These are phyloP conservation scores for Diplogelasinospora grovesii DNA, from an alignment of 495 filamentous ascomycete species.

Conservation along the genomic window DNA sequence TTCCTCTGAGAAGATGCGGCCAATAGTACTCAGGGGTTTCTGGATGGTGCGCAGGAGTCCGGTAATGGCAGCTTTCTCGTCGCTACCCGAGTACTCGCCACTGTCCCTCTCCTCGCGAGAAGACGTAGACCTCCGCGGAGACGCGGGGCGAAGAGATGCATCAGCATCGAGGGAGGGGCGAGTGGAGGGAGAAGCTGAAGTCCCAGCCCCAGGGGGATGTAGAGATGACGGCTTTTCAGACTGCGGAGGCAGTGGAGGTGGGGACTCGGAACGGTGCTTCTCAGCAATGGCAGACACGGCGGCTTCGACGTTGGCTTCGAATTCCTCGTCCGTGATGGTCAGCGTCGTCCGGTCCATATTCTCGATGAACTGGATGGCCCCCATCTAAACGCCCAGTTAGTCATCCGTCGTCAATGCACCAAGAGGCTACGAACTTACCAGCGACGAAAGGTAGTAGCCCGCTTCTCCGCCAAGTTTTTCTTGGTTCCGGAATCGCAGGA, in stretches of 20 bases:
- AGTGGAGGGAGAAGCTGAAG: constrained; percentile 21
- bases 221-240: constrained; percentile 59
- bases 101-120: constrained; percentile 31
- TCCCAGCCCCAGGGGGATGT: constrained; percentile 22
- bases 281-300: constrained; percentile 96
- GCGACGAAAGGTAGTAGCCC: constrained; percentile 95
- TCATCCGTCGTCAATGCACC: neutral
- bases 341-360: constrained; percentile 88
- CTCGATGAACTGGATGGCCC: constrained; percentile 94
- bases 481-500: constrained; percentile 91
- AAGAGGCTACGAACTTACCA: constrained; percentile 48
- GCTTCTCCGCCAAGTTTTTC: constrained; percentile 95
- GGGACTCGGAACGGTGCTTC: constrained; percentile 56
- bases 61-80: constrained; percentile 73
- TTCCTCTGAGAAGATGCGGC: constrained; percentile 95
- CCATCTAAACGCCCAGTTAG: constrained; percentile 55
- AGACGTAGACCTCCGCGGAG: constrained; percentile 35
- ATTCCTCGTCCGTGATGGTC: constrained; percentile 90
- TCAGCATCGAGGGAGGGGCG: constrained; percentile 42
- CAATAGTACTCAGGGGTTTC: constrained; percentile 84
- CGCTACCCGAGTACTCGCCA: constrained; percentile 36
- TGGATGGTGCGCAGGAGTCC: constrained; percentile 89
- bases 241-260: constrained; percentile 37
- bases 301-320: constrained; percentile 89
- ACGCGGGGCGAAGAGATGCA: constrained; percentile 22